Conservation (phyloP, 192 early-diverging fungal species). For the Coemansia reversa region DNA sequence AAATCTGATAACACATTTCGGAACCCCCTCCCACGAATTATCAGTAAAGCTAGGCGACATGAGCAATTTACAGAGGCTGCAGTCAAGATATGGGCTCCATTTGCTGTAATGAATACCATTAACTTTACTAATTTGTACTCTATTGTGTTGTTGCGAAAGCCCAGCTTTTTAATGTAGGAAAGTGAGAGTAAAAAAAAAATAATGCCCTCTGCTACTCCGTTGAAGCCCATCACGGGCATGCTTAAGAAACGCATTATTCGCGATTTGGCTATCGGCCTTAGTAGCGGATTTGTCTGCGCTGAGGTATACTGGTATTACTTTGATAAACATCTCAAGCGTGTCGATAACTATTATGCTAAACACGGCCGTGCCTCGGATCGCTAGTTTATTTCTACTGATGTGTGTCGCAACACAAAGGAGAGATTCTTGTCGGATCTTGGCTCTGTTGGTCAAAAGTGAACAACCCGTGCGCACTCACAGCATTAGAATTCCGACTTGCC, state of each 20-base stretch:
- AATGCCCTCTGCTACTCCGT: slow-evolving; percentile 55
- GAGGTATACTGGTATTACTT: slow-evolving; percentile 52
- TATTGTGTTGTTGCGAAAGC: not conserved
- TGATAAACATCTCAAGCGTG: slow-evolving; percentile 42
- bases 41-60: not conserved
- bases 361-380: slow-evolving; percentile 46
- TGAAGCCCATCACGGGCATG: slow-evolving; percentile 54
- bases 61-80: not conserved
- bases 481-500: not conserved
- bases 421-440: not conserved
- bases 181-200: not conserved
- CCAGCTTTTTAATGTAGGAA: not conserved
- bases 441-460: not conserved
- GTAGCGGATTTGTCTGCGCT: slow-evolving; percentile 30
- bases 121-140: not conserved
- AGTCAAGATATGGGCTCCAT: not conserved
- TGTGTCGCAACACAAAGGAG: not conserved
- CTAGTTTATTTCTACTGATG: slow-evolving; percentile 1
- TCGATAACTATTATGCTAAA: slow-evolving; percentile 52
- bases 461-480: not conserved
- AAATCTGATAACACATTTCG: not conserved
- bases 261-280: slow-evolving; percentile 47
- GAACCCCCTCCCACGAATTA: not conserved
- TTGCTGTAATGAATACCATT: not conserved
- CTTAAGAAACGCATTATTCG: slow-evolving; percentile 50